Evolutionary conservation across 805 yeast genomes (phyloP), one percentile per base, ranked within the genome.

Genomic region (Candida multigemmis): DNA sequence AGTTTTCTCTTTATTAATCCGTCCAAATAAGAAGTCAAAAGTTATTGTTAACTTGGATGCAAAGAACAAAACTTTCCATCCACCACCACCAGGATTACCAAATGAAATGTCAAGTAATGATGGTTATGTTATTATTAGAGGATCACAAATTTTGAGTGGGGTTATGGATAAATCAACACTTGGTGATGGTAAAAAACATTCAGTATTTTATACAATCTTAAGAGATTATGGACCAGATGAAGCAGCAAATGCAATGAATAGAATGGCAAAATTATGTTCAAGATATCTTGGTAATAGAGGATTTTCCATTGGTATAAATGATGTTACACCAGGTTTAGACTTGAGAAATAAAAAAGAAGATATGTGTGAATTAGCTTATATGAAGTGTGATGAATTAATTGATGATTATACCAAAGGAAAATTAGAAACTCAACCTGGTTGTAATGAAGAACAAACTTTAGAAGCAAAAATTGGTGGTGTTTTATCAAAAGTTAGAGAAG

Each of bases 191-290:
- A 91, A 93, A 52, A 91, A 91, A 53, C 93, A 84, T 48, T 86
- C 96, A 5, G 94, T 91, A 0, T 91, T 91, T 46, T 91, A 93
- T 50, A 85, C 96, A 0, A 91, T 91, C 38, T 59, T 91, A 34
- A 69, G 98, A 57, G 99, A 91, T 50, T 87, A 79, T 51, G 98
- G 99, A n/a, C 82, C 98, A 5, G 80, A 77, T 39, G 96, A 81
- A 42, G 97, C 98, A 1, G 96, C 96, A 3, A 63, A 60, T 14
- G 95, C 97, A 5, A 91, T 91, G 98, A 89, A 93, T 55, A 68
- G 98, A 50, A 87, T 91, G 97, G 96, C 99, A n/a, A 93, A 93
- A 57, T 59, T 93, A 42, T 87, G 97, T 67, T 97, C 99, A 1
- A 67, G 99, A 45, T 91, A 59, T 52, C 64, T 91, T 46, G 99